Evolutionary conservation across 2,329 filamentous ascomycete species (phyloP), one percentile per base, ranked within the genome.

Genomic region (Phialocephala subalpina): DNA sequence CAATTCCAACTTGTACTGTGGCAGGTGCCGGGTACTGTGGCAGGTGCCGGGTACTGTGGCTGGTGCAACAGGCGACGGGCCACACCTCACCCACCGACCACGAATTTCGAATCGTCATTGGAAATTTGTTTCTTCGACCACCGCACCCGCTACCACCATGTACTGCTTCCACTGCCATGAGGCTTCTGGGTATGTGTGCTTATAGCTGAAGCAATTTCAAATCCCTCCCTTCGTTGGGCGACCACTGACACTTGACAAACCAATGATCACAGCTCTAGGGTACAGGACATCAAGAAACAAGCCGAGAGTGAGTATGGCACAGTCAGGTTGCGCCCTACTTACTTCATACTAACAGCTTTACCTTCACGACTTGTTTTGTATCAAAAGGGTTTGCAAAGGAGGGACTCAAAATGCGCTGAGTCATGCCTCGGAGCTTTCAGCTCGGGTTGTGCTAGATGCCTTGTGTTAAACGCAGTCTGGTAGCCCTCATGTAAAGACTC

Each of bases 201-300:
- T 38, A 47, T 16, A 59, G 25, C 14, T 12, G 6, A 4, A 12
- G 5, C 14, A 59, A 29, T 42, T 25, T 42, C 3, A 45, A 25
- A n/a, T 29, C 38, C 18, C 16, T 9, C 5, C 42, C 2, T 42
- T 14, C 2, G 22, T 12, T 9, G 55, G n/a, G n/a, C n/a, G 12
- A 29, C 33, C 25, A 47, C 57, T 59, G 38, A 59, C 57, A 27
- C 25, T 45, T 33, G 29, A 45, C 36, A 42, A 59, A 59, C 20
- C 36, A 59, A 45, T 59, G 22, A 59, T 59, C 57, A 45, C 38
- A 59, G 57, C 57, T 59, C 33, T 59, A 59, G 36, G 57, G 57
- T 59, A 59, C 40, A 59, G 47, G 57, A 45, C 36, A 47, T 47
- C 57, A 47, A 45, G 38, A 20, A 29, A 59, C 57, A 40, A 33